Evolutionary conservation across 192 early-diverging fungal genomes (phyloP), one percentile per base, ranked within the genome.

Genomic region (Mortierella hygrophila): DNA sequence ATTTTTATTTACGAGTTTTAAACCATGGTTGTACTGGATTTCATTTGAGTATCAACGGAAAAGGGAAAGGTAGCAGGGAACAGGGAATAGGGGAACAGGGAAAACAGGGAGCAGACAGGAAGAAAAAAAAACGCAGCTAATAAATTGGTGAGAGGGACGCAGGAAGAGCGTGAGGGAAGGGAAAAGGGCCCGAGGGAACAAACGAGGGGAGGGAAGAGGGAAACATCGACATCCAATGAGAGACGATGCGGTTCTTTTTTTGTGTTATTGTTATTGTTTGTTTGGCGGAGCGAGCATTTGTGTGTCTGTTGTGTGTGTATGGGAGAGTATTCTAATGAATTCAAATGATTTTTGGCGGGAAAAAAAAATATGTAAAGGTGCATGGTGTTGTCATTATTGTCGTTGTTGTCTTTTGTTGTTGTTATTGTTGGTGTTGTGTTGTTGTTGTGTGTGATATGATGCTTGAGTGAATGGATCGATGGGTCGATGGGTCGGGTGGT

Each of bases 321-420:
- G 68, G n/a, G 68, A 40, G 60, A 65, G 60, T 65, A 65, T 32
- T 65, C 60, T 65, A 65, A 65, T 65, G 60, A 65, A 65, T 65
- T 65, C 60, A 65, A 57, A 65, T 47, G 49, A 41, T 72, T 79
- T 80, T 80, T 80, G 79, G 79, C 79, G 79, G 79, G 79, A 80
- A 80, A 70, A 80, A 80, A 69, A 72, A 49, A 10, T 41, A 68
- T 60, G 42, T 16, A 49, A 29, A 78, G 44, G 60, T 65, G 60
- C 60, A 65, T 65, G 60, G 60, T 65, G 60, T 15, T 26, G 9
- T 65, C 13, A 29, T 65, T 26, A 26, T 60, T 60, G 29, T 26
- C 11, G 0, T 63, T 63, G 57, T 63, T 29, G 47, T 49, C 16
- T 11, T 20, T 52, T 52, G 49, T 20, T 16, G 16, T 52, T 49